phyloP scores from a whole-genome alignment of 768 basidiomycete genomes.

The Agaricus sinodeliciosus region DNA sequence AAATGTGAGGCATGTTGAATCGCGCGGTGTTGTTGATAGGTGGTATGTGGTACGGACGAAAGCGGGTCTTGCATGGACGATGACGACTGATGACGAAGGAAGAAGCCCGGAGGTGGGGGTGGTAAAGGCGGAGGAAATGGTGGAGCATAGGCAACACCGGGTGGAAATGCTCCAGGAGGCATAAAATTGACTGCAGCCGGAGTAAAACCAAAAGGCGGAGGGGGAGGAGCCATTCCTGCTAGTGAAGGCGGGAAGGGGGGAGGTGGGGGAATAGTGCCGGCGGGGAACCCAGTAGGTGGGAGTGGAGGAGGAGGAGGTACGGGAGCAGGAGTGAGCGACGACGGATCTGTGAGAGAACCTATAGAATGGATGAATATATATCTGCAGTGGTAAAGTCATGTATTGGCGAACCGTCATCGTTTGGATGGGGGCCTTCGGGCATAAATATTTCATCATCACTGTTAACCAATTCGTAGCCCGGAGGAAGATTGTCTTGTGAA shows the following conservation, averaged over 20 bases:
- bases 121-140: constrained; percentile 8
- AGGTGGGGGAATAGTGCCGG: constrained; percentile 6
- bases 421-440: constrained; percentile 76
- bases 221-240: constrained; percentile 2
- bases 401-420: constrained; percentile 14
- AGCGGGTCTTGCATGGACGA: constrained; percentile 70
- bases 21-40: constrained; percentile 68
- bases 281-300: no score
- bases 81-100: constrained; percentile 47
- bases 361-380: neutral
- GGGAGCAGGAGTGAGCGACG: constrained; percentile 21
- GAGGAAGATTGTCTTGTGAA: constrained; percentile 62
- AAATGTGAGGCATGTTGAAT: constrained; percentile 22
- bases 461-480: constrained; percentile 40
- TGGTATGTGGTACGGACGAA: constrained; percentile 68
- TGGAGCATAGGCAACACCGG: constrained; percentile 5
- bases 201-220: constrained; percentile 13
- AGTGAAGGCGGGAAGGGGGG: constrained; percentile 15
- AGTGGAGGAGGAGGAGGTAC: constrained; percentile 15
- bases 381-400: neutral
- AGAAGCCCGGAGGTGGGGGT: constrained; percentile 36
- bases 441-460: constrained; percentile 85
- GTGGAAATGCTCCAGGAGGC: constrained; percentile 6
- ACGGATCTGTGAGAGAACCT: constrained; percentile 15
- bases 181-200: constrained; percentile 5